Base-by-base conservation (phyloP, 2,329 filamentous ascomycete species). In the Coniochaeta pulveracea region DNA sequence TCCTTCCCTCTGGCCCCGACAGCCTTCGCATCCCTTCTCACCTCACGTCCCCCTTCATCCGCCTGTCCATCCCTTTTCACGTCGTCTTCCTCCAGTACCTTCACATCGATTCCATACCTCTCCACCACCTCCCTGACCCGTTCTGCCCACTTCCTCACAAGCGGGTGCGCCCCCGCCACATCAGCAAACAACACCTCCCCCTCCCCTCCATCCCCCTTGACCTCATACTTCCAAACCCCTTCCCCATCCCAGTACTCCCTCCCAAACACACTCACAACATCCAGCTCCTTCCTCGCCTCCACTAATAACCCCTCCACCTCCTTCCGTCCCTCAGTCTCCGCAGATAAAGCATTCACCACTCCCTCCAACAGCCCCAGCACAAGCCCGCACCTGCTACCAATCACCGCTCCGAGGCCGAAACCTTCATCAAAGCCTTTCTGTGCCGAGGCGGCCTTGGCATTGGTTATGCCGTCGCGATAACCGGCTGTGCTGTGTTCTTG, bases 341-440 rank as follows among this genome's bases (percentile, higher is more conserved):
- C 49, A 25, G 39, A 45, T 36, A 70, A 42, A 8, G 75, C 72
- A 10, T 60, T 58, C 1, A 63, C 55, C 14, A 94, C 57, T 0
- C 81, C 85, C 48, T 93, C 84, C 5, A 95, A 50, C 4, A 84
- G 60, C 0, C 91, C 91, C 4, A 93, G 54, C 10, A 93, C 59
- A 43, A 75, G 76, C 0, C 91, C 91, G 0, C 77, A 80, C 18
- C 69, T 67, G 42, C 82, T 54, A 0, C 89, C 91, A 19, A 96
- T 61, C 33, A 80, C 76, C 1, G 85, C 88, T 10, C 91, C 91
- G 1, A 96, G 65, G 10, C 76, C 67, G 52, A 86, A 96, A 0
- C 89, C 89, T 42, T 89, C 84, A 52, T 98, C 91, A 50, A 98
- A 96, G 0, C 89, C 89, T 10, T 67, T 66, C 57, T 98, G 91